A percentile compares a stretch with the other conserved stretches of the same genome.
These are phyloP conservation scores for Calonectria naviculata DNA, from an alignment of 2,329 filamentous ascomycete genomes.

Conservation along the genomic window DNA sequence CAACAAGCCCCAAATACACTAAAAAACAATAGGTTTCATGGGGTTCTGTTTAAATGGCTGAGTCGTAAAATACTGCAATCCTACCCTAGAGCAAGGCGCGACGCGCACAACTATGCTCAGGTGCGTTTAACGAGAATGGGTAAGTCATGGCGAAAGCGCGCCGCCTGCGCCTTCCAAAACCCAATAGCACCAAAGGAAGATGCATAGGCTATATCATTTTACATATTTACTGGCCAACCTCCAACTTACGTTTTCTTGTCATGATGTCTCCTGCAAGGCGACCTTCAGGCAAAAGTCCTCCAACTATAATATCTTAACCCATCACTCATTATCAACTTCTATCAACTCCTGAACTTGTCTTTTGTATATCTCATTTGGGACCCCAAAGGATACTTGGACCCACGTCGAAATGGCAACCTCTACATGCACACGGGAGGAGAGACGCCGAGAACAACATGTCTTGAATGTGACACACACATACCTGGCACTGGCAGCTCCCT, in stretches of 20 bases:
- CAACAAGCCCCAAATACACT: no score
- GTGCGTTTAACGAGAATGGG: not conserved
- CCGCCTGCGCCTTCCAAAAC: not conserved
- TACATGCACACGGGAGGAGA: not conserved
- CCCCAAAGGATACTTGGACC: no score
- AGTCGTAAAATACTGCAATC: slow-evolving; percentile 5
- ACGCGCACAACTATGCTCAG: not conserved
- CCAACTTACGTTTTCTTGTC: not conserved
- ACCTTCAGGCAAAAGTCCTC: not conserved
- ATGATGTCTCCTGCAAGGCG: not conserved
- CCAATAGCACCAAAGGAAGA: not conserved
- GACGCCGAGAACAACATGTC: not conserved
- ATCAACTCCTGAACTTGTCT: not conserved
- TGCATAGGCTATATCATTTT: no score
- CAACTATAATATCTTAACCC: not conserved
- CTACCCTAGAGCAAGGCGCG: not conserved
- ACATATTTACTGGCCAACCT: not conserved
- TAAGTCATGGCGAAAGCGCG: not conserved
- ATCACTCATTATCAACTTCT: not conserved
- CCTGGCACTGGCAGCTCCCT: not conserved
- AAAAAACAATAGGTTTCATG: not conserved
- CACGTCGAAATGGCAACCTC: not conserved
- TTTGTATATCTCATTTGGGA: not conserved
- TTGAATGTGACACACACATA: not conserved
- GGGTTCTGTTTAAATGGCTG: not conserved